A percentile compares a stretch with the other conserved stretches of the same genome.
These are phyloP conservation scores for Diddensiella transvaalensis DNA, from an alignment of 805 yeast genomes.

Conservation along the genomic window DNA sequence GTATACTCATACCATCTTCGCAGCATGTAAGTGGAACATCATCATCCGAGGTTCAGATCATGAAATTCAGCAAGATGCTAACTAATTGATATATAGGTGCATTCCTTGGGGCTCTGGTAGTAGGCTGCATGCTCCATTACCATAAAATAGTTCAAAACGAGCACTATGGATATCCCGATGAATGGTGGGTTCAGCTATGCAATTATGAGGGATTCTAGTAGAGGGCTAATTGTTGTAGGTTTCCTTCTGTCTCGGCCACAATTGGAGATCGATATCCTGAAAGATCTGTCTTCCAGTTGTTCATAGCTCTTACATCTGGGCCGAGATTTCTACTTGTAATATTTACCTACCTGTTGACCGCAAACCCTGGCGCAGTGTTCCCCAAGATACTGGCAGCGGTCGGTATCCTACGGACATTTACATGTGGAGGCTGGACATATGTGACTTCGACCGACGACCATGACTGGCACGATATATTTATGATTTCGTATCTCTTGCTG, in stretches of 20 bases:
- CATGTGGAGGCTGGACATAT: slow-evolving; percentile 99
- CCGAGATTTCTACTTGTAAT: slow-evolving; percentile 74
- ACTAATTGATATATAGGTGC: slow-evolving; percentile 53
- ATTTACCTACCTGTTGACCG: slow-evolving; percentile 42
- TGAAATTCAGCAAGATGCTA: background rate
- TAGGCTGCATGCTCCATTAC: slow-evolving; percentile 78
- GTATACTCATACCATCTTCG: slow-evolving; percentile 66
- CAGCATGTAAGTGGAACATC: slow-evolving; percentile 36
- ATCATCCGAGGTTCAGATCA: background rate
- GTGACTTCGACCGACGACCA: slow-evolving; percentile 97
- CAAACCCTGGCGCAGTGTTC: slow-evolving; percentile 35
- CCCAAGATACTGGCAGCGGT: slow-evolving; percentile 37
- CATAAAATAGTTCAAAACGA: slow-evolving; percentile 85
- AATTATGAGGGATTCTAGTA: background rate
- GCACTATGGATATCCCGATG: slow-evolving; percentile 88
- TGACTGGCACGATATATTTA: slow-evolving; percentile 91
- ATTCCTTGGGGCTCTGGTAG: slow-evolving; percentile 66
- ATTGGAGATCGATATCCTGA: slow-evolving; percentile 98
- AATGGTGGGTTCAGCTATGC: slow-evolving; percentile 50
- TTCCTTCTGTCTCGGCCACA: slow-evolving; percentile 94
- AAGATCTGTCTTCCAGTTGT: slow-evolving; percentile 82
- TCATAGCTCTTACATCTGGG: slow-evolving; percentile 90
- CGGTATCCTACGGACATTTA: slow-evolving; percentile 86
- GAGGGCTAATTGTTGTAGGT: slow-evolving; percentile 37
- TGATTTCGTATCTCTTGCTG: slow-evolving; percentile 83